Percentiles rank a stretch among this genome's conserved stretches.
phyloP scores from a whole-genome alignment of 768 basidiomycete species.

The Trametopsis cervina region DNA sequence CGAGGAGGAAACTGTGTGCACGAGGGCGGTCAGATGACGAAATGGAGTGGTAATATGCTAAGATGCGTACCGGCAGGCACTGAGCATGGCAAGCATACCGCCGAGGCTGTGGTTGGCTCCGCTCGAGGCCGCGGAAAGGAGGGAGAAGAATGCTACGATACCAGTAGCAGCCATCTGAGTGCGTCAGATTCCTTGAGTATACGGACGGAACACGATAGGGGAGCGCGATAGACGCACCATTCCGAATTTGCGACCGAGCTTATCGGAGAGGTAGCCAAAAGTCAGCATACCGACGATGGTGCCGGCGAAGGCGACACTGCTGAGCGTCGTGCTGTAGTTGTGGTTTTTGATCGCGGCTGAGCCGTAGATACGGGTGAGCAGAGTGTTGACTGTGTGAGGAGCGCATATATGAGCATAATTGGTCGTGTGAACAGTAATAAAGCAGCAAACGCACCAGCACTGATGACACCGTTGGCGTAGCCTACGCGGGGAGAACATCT shows the following conservation, averaged over 20 bases:
- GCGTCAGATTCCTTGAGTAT: conserved; percentile 1
- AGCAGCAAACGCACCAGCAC: conserved; percentile 56
- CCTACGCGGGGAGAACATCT: conserved; percentile 33
- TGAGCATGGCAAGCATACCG: conserved; percentile 74
- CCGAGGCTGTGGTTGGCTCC: conserved; percentile 67
- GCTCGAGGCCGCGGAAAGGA: conserved; percentile 73
- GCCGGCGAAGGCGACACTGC: conserved; percentile 76
- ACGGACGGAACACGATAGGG: too few species aligned
- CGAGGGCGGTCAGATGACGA: conserved; percentile 2
- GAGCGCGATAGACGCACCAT: conserved; percentile 47
- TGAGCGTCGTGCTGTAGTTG: conserved; percentile 58
- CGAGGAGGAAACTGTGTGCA: conserved; percentile 78
- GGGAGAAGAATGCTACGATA: conserved; percentile 82
- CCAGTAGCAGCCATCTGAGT: conserved; percentile 70
- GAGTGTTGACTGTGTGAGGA: conserved; percentile 51
- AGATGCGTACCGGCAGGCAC: conserved; percentile 60
- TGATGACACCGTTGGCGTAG: conserved; percentile 78
- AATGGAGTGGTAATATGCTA: conserved; percentile 12
- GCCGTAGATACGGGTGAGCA: conserved; percentile 69
- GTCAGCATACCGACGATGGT: conserved; percentile 77
- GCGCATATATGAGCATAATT: conserved; percentile 3
- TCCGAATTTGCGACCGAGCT: conserved; percentile 81
- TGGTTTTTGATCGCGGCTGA: conserved; percentile 34
- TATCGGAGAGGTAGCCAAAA: conserved; percentile 83
- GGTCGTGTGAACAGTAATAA: background rate